These are phyloP conservation scores for Penicillium soppii DNA, from an alignment of 495 filamentous ascomycete species.

Conservation along the genomic window DNA sequence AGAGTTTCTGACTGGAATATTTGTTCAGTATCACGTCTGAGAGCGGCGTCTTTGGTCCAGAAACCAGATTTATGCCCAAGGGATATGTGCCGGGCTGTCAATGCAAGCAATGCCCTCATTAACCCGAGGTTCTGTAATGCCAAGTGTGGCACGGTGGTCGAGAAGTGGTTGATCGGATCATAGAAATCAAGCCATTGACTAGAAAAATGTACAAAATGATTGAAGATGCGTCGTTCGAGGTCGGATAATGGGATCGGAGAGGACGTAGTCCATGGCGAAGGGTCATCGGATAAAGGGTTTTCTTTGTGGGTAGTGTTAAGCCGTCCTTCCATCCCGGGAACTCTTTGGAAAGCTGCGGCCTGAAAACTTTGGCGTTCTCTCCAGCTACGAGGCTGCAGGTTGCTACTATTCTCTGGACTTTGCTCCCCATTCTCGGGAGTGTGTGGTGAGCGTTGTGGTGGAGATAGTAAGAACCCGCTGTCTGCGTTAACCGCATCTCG, in stretches of 20 bases:
- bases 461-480: slow-evolving; percentile 23
- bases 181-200: slow-evolving; percentile 16
- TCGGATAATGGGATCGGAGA: slow-evolving; percentile 2
- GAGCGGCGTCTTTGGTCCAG: neutral
- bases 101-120: slow-evolving; percentile 17
- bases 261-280: slow-evolving; percentile 2
- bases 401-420: slow-evolving; percentile 13
- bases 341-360: slow-evolving; percentile 24
- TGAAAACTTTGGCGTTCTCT: slow-evolving; percentile 28
- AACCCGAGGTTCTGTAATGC: slow-evolving; percentile 17
- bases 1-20: neutral
- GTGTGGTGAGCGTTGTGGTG: slow-evolving; percentile 12
- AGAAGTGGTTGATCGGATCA: slow-evolving; percentile 17
- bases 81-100: slow-evolving; percentile 15
- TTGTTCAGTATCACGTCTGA: neutral
- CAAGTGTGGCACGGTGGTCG: slow-evolving; percentile 16
- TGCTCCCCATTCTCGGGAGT: neutral
- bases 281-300: slow-evolving; percentile 1
- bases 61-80: slow-evolving; percentile 8
- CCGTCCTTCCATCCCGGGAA: neutral
- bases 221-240: slow-evolving; percentile 4
- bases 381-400: slow-evolving; percentile 17
- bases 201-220: slow-evolving; percentile 6
- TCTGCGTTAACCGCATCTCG: slow-evolving; percentile 30
- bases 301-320: slow-evolving; percentile 8